Percentiles rank a stretch among this genome's conserved stretches.
phyloP scores from a whole-genome alignment of 2,329 filamentous ascomycete genomes.

The Karstenula rhodostoma region DNA sequence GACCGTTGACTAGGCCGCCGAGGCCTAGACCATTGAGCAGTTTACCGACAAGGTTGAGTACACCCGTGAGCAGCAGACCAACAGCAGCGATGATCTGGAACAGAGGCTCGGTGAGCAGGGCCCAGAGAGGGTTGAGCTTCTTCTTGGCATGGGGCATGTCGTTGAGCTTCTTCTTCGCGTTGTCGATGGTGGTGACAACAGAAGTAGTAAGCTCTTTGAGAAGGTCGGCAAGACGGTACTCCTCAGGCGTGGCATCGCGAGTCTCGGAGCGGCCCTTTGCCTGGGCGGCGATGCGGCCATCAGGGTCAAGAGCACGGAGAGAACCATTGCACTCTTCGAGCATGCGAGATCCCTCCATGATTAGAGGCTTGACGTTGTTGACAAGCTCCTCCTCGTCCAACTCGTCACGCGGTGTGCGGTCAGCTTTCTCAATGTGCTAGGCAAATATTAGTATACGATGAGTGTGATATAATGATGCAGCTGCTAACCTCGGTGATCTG shows the following conservation, averaged over 20 bases:
- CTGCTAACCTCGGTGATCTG: conserved; percentile 77
- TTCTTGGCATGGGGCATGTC: conserved; percentile 96
- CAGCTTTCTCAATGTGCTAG: conserved; percentile 79
- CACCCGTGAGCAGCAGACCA: conserved; percentile 80
- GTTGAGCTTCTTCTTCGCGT: conserved; percentile 85
- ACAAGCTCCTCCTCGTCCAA: conserved; percentile 91
- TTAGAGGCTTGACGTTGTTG: conserved; percentile 83
- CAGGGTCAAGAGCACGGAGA: conserved; percentile 87
- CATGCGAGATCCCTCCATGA: conserved; percentile 84
- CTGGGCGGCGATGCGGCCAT: conserved; percentile 82
- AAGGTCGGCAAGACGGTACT: conserved; percentile 82
- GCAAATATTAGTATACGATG: conserved; percentile 34
- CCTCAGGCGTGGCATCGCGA: conserved; percentile 80
- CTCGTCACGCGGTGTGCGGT: conserved; percentile 83
- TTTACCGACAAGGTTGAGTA: conserved; percentile 83
- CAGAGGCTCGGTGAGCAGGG: conserved; percentile 80
- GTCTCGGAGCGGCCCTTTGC: conserved; percentile 82
- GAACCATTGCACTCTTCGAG: conserved; percentile 86
- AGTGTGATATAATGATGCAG: background rate
- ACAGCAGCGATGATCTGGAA: conserved; percentile 94
- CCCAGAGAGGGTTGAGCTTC: conserved; percentile 87
- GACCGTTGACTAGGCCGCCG: conserved; percentile 78
- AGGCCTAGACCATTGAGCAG: conserved; percentile 83
- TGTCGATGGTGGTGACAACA: conserved; percentile 84
- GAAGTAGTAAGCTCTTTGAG: conserved; percentile 86